Conservation (phyloP, 805 yeast species). For the Lachancea meyersii region DNA sequence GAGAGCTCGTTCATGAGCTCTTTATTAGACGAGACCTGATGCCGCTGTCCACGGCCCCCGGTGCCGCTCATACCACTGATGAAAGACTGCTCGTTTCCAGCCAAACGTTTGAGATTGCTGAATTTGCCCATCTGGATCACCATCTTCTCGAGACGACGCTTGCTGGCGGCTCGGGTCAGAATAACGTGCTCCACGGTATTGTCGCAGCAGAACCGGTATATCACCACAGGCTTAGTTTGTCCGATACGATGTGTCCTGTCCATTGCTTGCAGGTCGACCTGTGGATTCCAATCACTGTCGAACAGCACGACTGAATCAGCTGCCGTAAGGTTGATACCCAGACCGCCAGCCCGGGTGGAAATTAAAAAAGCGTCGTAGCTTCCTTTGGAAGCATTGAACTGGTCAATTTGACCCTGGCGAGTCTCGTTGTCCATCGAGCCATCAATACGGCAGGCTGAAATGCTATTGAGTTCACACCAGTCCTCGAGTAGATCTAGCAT, state of each 20-base stretch:
- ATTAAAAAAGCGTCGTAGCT: constrained; percentile 54
- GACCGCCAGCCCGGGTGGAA: constrained; percentile 91
- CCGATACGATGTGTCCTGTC: constrained; percentile 94
- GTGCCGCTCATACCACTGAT: constrained; percentile 12
- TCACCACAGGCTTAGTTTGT: constrained; percentile 74
- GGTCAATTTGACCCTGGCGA: constrained; percentile 56
- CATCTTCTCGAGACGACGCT: constrained; percentile 69
- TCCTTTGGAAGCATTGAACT: constrained; percentile 36
- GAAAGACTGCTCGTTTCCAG: constrained; percentile 29
- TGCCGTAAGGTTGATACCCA: constrained; percentile 77
- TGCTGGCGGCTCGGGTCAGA: constrained; percentile 70
- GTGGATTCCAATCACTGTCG: constrained; percentile 97
- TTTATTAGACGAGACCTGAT: constrained; percentile 23
- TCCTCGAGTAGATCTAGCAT: constrained; percentile 79
- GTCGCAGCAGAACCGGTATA: constrained; percentile 69
- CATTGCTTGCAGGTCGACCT: constrained; percentile 93
- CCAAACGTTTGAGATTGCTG: constrained; percentile 37
- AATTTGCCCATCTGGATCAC: constrained; percentile 64
- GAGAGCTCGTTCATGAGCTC: constrained; percentile 38
- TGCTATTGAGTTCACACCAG: constrained; percentile 50
- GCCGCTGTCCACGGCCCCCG: constrained; percentile 10
- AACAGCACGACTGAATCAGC: constrained; percentile 88
- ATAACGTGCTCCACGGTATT: constrained; percentile 82
- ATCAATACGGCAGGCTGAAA: constrained; percentile 58
- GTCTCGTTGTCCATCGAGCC: constrained; percentile 65